These are phyloP conservation scores for Proteromonas lacertae DNA, from an alignment of 352 stramenopile species.

Conservation along the genomic window DNA sequence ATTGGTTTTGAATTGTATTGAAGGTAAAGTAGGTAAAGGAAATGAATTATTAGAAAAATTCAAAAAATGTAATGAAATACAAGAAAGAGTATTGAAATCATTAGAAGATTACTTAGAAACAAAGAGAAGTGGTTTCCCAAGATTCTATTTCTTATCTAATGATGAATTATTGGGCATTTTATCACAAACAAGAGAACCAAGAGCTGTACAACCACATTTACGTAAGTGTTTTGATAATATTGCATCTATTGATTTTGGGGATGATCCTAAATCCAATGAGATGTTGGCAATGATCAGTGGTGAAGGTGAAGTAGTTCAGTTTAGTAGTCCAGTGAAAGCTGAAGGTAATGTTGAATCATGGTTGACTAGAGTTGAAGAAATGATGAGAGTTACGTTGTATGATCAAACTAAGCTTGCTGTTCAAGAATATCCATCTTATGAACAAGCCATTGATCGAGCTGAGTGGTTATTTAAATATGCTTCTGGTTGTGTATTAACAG, in stretches of 20 bases:
- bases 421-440: conserved; percentile 31
- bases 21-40: conserved; percentile 16
- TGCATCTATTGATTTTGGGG: conserved; percentile 44
- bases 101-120: conserved; percentile 57
- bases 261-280: conserved; percentile 8
- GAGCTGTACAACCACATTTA: conserved; percentile 44
- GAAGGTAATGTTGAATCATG: conserved; percentile 40
- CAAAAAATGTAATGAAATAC: conserved; percentile 28
- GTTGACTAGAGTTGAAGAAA: conserved; percentile 21
- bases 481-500: conserved; percentile 50
- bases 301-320: conserved; percentile 28
- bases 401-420: conserved; percentile 35
- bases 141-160: conserved; percentile 55
- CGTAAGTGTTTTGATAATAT: conserved; percentile 60
- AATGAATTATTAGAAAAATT: conserved; percentile 33
- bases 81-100: conserved; percentile 56
- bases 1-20: conserved; percentile 25
- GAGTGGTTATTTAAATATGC: conserved; percentile 46
- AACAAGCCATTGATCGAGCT: conserved; percentile 35
- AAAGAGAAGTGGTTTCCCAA: conserved; percentile 49
- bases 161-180: conserved; percentile 55
- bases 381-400: conserved; percentile 23
- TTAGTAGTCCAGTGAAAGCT: conserved; percentile 25
- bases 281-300: conserved; percentile 9
- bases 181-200: conserved; percentile 40